Conservation (phyloP, 768 basidiomycete genomes). For the Fistulinella prunicolor region DNA sequence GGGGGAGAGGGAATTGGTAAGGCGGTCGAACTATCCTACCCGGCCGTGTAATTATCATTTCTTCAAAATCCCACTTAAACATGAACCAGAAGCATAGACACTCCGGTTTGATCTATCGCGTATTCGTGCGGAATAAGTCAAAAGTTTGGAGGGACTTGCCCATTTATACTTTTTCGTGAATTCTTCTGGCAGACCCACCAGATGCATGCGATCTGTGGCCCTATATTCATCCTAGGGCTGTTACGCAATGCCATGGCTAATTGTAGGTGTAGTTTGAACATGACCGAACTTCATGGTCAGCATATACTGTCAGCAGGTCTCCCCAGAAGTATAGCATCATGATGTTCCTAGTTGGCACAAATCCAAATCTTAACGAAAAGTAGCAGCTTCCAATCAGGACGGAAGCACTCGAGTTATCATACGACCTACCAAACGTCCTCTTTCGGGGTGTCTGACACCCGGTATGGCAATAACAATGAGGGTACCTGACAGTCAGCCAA, state of each 20-base stretch:
- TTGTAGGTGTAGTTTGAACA: background rate
- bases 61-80: constrained; percentile 7
- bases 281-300: too few species aligned
- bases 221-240: background rate
- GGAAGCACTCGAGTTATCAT: too few species aligned
- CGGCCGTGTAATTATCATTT: constrained; percentile 25
- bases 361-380: constrained; percentile 8
- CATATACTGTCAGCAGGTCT: background rate
- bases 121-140: background rate
- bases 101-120: constrained; percentile 2
- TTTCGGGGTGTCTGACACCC: constrained; percentile 5
- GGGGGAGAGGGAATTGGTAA: constrained; percentile 3
- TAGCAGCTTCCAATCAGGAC: background rate
- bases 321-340: background rate
- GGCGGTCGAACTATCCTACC: constrained; percentile 8
- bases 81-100: constrained; percentile 1
- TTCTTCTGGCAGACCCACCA: background rate
- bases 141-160: background rate
- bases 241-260: background rate
- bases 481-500: constrained; percentile 15
- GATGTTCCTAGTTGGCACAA: background rate
- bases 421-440: background rate
- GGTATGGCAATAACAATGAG: constrained; percentile 11
- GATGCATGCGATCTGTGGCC: constrained; percentile 1
- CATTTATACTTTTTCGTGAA: background rate